phyloP scores from a whole-genome alignment of 2,329 filamentous ascomycete genomes.

The Volutella citrinella region DNA sequence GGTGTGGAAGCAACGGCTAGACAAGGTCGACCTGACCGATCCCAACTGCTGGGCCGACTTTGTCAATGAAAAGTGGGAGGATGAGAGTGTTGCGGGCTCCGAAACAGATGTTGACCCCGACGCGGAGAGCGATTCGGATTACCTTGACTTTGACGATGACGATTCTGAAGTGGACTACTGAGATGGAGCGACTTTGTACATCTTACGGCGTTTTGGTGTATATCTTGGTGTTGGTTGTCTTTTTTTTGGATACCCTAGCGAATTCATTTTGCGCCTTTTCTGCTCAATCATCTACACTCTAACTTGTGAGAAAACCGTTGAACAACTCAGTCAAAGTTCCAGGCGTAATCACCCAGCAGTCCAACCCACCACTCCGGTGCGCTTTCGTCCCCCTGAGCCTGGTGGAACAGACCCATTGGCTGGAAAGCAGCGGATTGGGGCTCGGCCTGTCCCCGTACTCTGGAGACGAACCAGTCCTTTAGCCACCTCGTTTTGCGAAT shows the following conservation, averaged over 20 bases:
- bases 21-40: conserved; percentile 22
- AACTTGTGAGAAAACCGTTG: neutral
- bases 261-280: neutral
- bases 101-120: conserved; percentile 8
- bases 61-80: conserved; percentile 10
- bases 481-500: conserved; percentile 25
- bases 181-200: conserved; percentile 3
- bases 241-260: conserved; percentile 1
- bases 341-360: conserved; percentile 19
- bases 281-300: conserved; percentile 13
- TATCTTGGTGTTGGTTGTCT: conserved; percentile 2
- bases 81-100: conserved; percentile 9
- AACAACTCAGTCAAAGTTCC: conserved; percentile 15
- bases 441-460: conserved; percentile 13
- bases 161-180: neutral
- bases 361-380: conserved; percentile 19
- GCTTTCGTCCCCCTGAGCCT: neutral
- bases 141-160: conserved; percentile 3
- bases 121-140: conserved; percentile 4
- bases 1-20: conserved; percentile 20
- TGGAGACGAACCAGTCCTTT: conserved; percentile 30
- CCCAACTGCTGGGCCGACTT: conserved; percentile 24
- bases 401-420: conserved; percentile 1
- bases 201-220: conserved; percentile 1
- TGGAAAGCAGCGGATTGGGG: too few species aligned